phyloP scores from a whole-genome alignment of 169 alveolate genomes.

The Plasmodium malariae region DNA sequence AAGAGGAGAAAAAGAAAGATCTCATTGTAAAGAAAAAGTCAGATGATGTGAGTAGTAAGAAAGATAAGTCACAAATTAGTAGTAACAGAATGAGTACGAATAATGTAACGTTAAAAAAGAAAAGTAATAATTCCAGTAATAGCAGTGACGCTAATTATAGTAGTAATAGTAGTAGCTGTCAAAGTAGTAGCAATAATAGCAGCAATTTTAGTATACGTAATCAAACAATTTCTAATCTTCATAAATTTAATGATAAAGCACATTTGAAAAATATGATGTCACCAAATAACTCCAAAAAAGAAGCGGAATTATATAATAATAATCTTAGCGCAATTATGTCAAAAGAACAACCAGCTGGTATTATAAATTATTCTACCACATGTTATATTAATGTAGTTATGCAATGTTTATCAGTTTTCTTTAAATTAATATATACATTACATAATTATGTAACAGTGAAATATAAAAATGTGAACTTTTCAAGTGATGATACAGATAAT shows the following conservation, averaged over 20 bases:
- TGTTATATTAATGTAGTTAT: conserved; percentile 64
- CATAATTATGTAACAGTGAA: conserved; percentile 58
- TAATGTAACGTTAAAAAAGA: neutral
- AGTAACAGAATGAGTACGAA: neutral
- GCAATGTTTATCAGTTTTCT: conserved; percentile 41
- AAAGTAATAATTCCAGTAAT: conserved; percentile 32
- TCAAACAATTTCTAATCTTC: neutral
- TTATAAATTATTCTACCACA: conserved; percentile 58
- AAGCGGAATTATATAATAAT: conserved; percentile 5
- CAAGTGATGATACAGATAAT: conserved; percentile 63
- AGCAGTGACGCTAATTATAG: conserved; percentile 19
- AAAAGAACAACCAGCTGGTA: conserved; percentile 67
- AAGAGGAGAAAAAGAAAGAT: neutral
- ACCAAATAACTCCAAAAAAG: conserved; percentile 26
- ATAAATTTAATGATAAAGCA: neutral
- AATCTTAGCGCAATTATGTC: conserved; percentile 2
- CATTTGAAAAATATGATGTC: conserved; percentile 5
- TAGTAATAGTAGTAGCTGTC: conserved; percentile 15
- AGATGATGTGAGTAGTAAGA: neutral
- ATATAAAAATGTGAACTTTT: conserved; percentile 31
- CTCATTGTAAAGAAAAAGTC: neutral
- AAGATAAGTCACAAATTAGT: neutral
- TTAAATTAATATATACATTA: conserved; percentile 47
- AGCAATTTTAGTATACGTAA: conserved; percentile 39
- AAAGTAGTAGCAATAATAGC: conserved; percentile 15